phyloP scores from a whole-genome alignment of 768 basidiomycete species.

The Udeniomyces megalosporus region DNA sequence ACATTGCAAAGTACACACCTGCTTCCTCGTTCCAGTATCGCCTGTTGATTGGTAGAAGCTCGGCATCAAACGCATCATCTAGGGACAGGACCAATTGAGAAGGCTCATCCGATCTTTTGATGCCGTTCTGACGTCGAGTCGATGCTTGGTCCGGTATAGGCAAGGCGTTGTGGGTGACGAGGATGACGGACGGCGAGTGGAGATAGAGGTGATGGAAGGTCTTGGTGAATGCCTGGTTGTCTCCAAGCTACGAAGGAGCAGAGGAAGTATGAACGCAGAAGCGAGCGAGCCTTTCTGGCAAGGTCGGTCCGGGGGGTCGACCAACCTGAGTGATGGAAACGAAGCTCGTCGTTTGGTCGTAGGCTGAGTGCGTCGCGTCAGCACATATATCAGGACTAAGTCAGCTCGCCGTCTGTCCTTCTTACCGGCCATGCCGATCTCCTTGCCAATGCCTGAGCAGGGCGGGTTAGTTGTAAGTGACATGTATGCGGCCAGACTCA shows the following conservation, averaged over 20 bases:
- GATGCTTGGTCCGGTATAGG: slow-evolving; percentile 25
- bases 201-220: slow-evolving; percentile 48
- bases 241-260: slow-evolving; percentile 43
- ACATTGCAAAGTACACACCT: slow-evolving; percentile 34
- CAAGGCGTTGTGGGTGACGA: slow-evolving; percentile 57
- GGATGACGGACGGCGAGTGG: slow-evolving; percentile 47
- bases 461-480: neutral
- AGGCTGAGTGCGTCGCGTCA: neutral
- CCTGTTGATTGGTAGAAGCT: slow-evolving; percentile 53
- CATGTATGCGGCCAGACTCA: neutral
- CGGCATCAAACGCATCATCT: slow-evolving; percentile 50
- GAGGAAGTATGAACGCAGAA: neutral
- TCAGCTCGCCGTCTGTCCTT: slow-evolving; percentile 52
- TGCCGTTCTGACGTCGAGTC: slow-evolving; percentile 27
- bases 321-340: slow-evolving; percentile 50
- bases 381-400: neutral
- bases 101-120: slow-evolving; percentile 18
- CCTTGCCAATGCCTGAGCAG: slow-evolving; percentile 44
- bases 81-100: slow-evolving; percentile 58
- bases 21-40: slow-evolving; percentile 74
- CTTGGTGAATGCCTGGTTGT: slow-evolving; percentile 77
- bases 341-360: slow-evolving; percentile 1
- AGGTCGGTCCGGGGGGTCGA: too few relatives aligned
- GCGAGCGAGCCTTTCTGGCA: too few relatives aligned
- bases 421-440: slow-evolving; percentile 77